A percentile compares a stretch with the other conserved stretches of the same genome.
Conservation (phyloP, 2,329 filamentous ascomycete genomes). For the Cadophora gregata region DNA sequence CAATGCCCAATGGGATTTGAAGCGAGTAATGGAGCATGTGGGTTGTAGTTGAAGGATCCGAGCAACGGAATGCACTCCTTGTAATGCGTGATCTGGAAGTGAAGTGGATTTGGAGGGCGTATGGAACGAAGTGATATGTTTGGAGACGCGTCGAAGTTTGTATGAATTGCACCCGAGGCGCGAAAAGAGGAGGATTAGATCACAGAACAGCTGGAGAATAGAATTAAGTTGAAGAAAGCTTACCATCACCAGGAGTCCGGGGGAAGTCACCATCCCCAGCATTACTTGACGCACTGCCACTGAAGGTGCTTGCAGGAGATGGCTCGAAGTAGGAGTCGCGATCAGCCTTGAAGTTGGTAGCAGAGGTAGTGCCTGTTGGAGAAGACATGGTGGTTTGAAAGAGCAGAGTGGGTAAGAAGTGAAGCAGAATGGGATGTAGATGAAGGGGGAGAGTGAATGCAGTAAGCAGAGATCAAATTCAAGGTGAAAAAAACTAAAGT, state of each 20-base stretch:
- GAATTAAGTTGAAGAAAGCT: conserved; percentile 15
- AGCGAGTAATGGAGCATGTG: neutral
- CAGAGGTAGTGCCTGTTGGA: conserved; percentile 20
- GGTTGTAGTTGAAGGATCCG: neutral
- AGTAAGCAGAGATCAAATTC: conserved; percentile 1
- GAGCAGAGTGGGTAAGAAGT: conserved; percentile 9
- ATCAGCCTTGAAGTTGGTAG: conserved; percentile 18
- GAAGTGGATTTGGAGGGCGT: neutral
- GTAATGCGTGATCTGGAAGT: neutral
- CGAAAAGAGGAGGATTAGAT: neutral
- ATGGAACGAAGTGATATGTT: neutral
- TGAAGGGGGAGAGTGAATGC: neutral
- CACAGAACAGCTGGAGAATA: neutral
- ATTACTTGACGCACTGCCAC: conserved; percentile 36
- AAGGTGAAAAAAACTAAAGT: conserved; percentile 2
- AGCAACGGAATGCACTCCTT: conserved; percentile 1
- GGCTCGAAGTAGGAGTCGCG: conserved; percentile 30
- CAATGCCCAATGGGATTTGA: neutral
- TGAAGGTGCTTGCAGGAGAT: conserved; percentile 39
- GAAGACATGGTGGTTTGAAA: conserved; percentile 22
- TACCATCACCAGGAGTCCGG: conserved; percentile 35
- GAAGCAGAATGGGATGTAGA: neutral
- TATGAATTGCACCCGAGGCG: neutral
- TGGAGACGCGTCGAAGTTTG: conserved; percentile 2
- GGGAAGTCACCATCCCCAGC: conserved; percentile 31